Evolutionary conservation across 176 grass and related monocot genomes (phyloP).

Genomic region (Carex kokanica): DNA sequence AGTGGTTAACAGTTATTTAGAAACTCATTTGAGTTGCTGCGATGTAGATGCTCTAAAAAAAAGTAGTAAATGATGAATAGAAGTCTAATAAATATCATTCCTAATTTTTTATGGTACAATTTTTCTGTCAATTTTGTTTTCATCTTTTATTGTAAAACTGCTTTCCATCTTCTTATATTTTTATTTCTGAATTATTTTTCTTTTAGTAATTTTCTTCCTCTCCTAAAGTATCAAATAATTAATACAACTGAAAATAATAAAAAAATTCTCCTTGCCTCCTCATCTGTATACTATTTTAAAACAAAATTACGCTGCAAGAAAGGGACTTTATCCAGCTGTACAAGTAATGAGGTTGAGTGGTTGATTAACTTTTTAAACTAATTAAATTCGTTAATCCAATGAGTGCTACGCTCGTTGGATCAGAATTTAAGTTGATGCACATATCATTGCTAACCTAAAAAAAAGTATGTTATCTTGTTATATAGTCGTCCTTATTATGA

Average conservation of each 20-base stretch:
- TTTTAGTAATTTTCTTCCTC: background rate
- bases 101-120: too few relatives aligned
- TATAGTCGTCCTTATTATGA: too few relatives aligned
- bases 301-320: background rate
- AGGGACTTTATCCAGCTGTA: background rate
- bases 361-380: background rate
- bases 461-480: too few relatives aligned
- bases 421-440: too few relatives aligned
- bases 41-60: too few relatives aligned
- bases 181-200: background rate
- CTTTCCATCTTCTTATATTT: too few relatives aligned
- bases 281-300: background rate
- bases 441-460: background rate
- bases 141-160: too few relatives aligned
- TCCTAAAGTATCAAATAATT: background rate
- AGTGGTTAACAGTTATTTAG: too few relatives aligned
- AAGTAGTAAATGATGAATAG: too few relatives aligned
- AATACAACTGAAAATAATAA: background rate
- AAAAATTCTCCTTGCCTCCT: background rate
- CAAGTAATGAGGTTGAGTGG: background rate
- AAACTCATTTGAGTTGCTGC: too few relatives aligned
- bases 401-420: background rate
- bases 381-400: background rate
- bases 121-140: too few relatives aligned
- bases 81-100: too few relatives aligned